A percentile compares a stretch with the other conserved stretches of the same genome.
phyloP scores from a whole-genome alignment of 2,329 filamentous ascomycete genomes.

The Colletotrichum sojae region DNA sequence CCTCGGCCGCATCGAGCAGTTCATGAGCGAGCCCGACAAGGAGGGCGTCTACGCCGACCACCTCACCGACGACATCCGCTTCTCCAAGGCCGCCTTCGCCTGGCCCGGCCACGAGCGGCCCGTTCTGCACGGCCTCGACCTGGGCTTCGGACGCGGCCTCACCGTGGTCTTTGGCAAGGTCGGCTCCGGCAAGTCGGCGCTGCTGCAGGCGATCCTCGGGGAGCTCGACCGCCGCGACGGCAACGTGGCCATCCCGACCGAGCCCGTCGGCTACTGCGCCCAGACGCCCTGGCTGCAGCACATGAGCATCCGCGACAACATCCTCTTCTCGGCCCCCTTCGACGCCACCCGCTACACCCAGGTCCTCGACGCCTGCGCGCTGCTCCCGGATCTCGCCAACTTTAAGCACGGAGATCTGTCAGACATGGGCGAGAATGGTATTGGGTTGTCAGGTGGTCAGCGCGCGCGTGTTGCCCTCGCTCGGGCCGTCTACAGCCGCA shows the following conservation, averaged over 20 bases:
- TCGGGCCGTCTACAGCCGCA: conserved; percentile 71
- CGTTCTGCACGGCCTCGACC: conserved; percentile 62
- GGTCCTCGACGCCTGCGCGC: conserved; percentile 73
- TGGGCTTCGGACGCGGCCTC: conserved; percentile 65
- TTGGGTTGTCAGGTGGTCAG: conserved; percentile 75
- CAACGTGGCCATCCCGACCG: conserved; percentile 59
- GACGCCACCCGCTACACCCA: conserved; percentile 69
- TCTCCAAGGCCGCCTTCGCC: conserved; percentile 79
- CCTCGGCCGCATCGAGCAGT: conserved; percentile 84
- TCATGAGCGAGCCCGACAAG: conserved; percentile 89
- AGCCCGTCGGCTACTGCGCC: conserved; percentile 69
- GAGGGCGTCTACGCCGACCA: conserved; percentile 61
- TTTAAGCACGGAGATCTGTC: conserved; percentile 71
- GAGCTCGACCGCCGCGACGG: conserved; percentile 77
- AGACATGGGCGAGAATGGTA: conserved; percentile 73
- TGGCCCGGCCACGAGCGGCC: conserved; percentile 79
- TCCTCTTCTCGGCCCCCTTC: conserved; percentile 71
- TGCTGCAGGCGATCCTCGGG: conserved; percentile 71
- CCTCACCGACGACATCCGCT: conserved; percentile 59
- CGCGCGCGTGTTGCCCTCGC: conserved; percentile 75
- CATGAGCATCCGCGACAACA: conserved; percentile 76
- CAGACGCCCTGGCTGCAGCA: conserved; percentile 77
- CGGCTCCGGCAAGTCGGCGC: conserved; percentile 73
- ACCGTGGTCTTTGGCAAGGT: conserved; percentile 72
- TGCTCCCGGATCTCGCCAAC: conserved; percentile 68